phyloP scores from a whole-genome alignment of 345 rosid species.

The Eutrema japonicum region DNA sequence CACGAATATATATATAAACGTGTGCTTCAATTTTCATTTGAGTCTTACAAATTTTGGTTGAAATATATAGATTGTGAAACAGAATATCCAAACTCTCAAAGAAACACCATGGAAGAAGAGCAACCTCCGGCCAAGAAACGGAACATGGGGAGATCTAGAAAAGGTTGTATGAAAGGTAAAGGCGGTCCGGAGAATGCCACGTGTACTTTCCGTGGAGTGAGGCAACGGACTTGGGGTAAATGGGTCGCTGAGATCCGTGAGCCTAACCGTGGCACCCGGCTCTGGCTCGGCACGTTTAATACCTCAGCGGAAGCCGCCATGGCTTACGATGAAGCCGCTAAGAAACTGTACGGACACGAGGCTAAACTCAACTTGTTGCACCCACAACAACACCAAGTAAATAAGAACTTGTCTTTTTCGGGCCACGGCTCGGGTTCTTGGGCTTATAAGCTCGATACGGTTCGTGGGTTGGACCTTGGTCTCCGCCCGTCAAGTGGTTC shows the following conservation, averaged over 20 bases:
- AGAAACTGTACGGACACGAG: slow-evolving; percentile 53
- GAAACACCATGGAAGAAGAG: slow-evolving; percentile 36
- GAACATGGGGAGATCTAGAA: slow-evolving; percentile 59
- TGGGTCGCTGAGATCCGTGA: slow-evolving; percentile 71
- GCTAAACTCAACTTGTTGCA: slow-evolving; percentile 58
- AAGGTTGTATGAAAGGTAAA: slow-evolving; percentile 75
- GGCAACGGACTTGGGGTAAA: slow-evolving; percentile 70
- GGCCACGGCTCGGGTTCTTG: slow-evolving; percentile 27
- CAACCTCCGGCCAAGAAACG: slow-evolving; percentile 48
- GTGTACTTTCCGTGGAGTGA: slow-evolving; percentile 59
- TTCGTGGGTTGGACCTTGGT: slow-evolving; percentile 40
- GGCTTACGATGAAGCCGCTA: slow-evolving; percentile 63
- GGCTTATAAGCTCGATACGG: slow-evolving; percentile 17
- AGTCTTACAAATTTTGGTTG: not conserved
- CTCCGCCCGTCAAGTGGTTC: slow-evolving; percentile 32
- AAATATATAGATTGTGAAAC: not conserved
- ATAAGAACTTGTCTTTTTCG: slow-evolving; percentile 33
- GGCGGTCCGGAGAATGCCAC: slow-evolving; percentile 69
- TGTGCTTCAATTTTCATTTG: slow-evolving; percentile 12
- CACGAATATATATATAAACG: slow-evolving; percentile 22
- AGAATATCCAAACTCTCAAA: slow-evolving; percentile 22
- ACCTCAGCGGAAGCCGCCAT: slow-evolving; percentile 57
- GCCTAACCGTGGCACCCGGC: slow-evolving; percentile 55
- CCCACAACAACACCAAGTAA: slow-evolving; percentile 21
- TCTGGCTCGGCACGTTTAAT: slow-evolving; percentile 65